Conservation (phyloP, 106 monocot species). For the Posidonia australis region DNA sequence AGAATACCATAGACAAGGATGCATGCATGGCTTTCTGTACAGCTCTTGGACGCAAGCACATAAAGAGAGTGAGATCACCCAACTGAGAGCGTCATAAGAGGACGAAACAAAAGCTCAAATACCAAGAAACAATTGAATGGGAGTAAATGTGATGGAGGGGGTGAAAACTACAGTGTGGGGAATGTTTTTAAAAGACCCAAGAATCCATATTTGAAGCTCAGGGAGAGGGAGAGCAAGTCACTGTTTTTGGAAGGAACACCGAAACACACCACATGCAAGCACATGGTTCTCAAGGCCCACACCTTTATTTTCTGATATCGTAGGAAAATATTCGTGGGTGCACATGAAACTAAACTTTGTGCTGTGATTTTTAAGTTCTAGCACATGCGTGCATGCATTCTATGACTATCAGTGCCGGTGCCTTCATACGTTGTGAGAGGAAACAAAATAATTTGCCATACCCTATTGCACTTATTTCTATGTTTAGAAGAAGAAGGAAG, state of each 20-base stretch:
- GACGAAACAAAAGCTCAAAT: background rate
- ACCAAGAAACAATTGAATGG: background rate
- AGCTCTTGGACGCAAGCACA: slow-evolving; percentile 1
- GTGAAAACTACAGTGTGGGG: slow-evolving; percentile 1
- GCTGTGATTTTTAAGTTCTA: background rate
- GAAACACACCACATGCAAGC: slow-evolving; percentile 70
- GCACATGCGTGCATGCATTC: background rate
- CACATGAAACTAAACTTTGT: background rate
- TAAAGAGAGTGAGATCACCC: background rate
- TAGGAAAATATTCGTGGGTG: background rate
- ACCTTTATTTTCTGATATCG: slow-evolving; percentile 2
- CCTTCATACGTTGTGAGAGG: background rate
- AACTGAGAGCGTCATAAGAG: background rate
- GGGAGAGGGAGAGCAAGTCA: background rate
- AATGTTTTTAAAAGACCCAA: background rate
- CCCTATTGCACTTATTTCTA: background rate
- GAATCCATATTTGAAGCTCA: background rate
- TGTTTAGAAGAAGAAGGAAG: too few species aligned
- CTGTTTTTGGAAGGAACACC: slow-evolving; percentile 33
- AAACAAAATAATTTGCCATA: background rate
- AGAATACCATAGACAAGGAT: background rate
- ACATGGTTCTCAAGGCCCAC: slow-evolving; percentile 55
- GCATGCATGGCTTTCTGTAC: background rate
- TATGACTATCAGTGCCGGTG: too few species aligned
- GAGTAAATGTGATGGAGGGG: background rate